Percentiles rank a stretch among this genome's conserved stretches.
Conservation (phyloP, 2,329 filamentous ascomycete species). For the Aspergillus glaucus region DNA sequence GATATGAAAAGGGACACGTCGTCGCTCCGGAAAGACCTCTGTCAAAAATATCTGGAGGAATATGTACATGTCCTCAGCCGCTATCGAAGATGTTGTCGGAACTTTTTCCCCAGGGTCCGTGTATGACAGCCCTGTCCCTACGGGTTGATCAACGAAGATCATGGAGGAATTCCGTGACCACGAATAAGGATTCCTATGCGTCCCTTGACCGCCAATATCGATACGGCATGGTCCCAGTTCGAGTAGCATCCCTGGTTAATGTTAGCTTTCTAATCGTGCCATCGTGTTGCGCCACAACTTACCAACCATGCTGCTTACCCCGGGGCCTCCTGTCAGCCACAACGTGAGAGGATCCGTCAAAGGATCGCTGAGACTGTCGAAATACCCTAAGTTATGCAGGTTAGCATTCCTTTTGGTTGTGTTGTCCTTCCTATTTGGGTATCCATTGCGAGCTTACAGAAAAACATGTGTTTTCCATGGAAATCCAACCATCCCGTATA, state of each 20-base stretch:
- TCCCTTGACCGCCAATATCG: constrained; percentile 17
- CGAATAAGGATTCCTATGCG: constrained; percentile 12
- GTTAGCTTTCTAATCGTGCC: not conserved
- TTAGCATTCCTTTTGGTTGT: not conserved
- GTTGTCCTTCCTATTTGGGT: not conserved
- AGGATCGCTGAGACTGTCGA: constrained; percentile 19
- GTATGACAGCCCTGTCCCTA: constrained; percentile 21
- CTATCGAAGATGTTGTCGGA: constrained; percentile 34
- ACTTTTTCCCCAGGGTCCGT: constrained; percentile 14
- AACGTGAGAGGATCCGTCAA: constrained; percentile 15
- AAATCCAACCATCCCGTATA: constrained; percentile 24
- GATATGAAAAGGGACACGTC: constrained; percentile 38
- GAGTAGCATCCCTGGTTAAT: constrained; percentile 6
- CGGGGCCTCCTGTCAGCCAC: constrained; percentile 19
- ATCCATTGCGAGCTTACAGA: constrained; percentile 4
- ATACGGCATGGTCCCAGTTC: constrained; percentile 13
- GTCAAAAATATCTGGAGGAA: constrained; percentile 46
- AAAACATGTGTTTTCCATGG: constrained; percentile 12
- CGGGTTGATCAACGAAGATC: constrained; percentile 24
- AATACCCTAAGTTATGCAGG: constrained; percentile 7
- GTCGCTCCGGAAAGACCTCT: constrained; percentile 40
- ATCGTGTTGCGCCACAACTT: not conserved
- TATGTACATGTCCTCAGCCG: constrained; percentile 44
- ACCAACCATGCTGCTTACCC: constrained; percentile 14
- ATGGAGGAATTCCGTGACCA: constrained; percentile 20